Evolutionary conservation across 495 filamentous ascomycete genomes (phyloP).

Genomic region (Podospora tetraspora): DNA sequence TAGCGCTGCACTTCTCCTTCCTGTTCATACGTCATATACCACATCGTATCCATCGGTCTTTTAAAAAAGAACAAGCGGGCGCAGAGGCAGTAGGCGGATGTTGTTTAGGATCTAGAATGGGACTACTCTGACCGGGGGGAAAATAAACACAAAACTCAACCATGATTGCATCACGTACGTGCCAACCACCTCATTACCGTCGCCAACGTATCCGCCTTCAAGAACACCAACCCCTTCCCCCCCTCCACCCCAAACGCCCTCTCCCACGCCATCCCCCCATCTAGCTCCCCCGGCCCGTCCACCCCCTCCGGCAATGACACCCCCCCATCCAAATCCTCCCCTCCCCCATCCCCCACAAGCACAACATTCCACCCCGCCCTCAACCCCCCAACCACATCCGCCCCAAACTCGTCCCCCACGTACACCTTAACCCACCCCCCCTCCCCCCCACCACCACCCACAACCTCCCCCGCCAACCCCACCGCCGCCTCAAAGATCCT

Average conservation of each 20-base stretch:
- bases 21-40: background rate
- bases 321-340: background rate
- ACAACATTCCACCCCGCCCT: conserved; percentile 61
- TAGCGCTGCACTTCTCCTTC: background rate
- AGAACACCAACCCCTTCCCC: background rate
- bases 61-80: background rate
- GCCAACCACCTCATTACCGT: background rate
- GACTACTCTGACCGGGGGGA: background rate
- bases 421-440: conserved; percentile 49
- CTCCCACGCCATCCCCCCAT: background rate
- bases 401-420: conserved; percentile 60
- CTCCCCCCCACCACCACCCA: background rate
- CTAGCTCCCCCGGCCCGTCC: background rate
- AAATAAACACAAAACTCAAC: background rate
- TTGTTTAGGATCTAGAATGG: background rate
- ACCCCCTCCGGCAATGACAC: background rate
- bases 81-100: background rate
- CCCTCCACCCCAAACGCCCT: background rate
- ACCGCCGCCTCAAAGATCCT: conserved; percentile 60
- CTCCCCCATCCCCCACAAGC: conserved; percentile 15
- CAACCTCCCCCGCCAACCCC: conserved; percentile 30
- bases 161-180: background rate
- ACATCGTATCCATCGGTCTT: background rate
- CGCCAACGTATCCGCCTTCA: background rate
- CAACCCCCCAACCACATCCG: conserved; percentile 57